Percentiles rank a stretch among this genome's conserved stretches.
Conservation (phyloP, 2,329 filamentous ascomycete species). For the Curvularia sp. region DNA sequence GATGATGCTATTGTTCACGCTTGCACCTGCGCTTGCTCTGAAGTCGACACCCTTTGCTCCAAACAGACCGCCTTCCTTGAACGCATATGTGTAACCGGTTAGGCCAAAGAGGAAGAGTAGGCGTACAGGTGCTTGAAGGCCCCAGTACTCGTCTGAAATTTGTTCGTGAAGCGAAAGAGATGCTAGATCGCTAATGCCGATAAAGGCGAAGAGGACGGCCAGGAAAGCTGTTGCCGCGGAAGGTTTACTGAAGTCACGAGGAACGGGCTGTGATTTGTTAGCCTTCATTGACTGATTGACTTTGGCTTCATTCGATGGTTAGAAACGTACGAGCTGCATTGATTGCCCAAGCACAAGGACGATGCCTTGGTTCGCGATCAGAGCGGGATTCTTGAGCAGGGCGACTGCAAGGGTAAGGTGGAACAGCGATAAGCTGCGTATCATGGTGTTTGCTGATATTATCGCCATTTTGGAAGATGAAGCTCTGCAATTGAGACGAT, state of each 20-base stretch:
- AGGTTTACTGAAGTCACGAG: slow-evolving; percentile 70
- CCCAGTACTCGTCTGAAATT: slow-evolving; percentile 56
- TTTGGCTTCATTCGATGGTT: background rate
- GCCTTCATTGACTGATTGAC: background rate
- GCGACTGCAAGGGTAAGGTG: slow-evolving; percentile 85
- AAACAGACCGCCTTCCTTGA: slow-evolving; percentile 60
- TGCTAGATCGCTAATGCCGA: slow-evolving; percentile 56
- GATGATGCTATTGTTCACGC: slow-evolving; percentile 81
- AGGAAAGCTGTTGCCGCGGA: slow-evolving; percentile 71
- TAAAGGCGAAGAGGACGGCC: slow-evolving; percentile 73
- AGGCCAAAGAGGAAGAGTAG: slow-evolving; percentile 67
- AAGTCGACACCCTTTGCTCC: slow-evolving; percentile 39
- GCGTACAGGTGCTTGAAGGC: slow-evolving; percentile 66
- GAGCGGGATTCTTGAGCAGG: slow-evolving; percentile 75
- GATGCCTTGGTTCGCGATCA: slow-evolving; percentile 78
- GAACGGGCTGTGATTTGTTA: slow-evolving; percentile 61
- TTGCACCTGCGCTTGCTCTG: slow-evolving; percentile 57
- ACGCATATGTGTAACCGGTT: slow-evolving; percentile 70
- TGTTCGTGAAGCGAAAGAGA: slow-evolving; percentile 55
- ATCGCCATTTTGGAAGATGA: slow-evolving; percentile 69
- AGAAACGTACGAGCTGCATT: slow-evolving; percentile 73
- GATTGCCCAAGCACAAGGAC: slow-evolving; percentile 83
- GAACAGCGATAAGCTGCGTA: slow-evolving; percentile 82
- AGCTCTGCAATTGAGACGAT: background rate
- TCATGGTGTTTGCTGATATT: slow-evolving; percentile 79